These are phyloP conservation scores for Fusarium robinianum DNA, from an alignment of 2,329 filamentous ascomycete genomes.

Conservation along the genomic window DNA sequence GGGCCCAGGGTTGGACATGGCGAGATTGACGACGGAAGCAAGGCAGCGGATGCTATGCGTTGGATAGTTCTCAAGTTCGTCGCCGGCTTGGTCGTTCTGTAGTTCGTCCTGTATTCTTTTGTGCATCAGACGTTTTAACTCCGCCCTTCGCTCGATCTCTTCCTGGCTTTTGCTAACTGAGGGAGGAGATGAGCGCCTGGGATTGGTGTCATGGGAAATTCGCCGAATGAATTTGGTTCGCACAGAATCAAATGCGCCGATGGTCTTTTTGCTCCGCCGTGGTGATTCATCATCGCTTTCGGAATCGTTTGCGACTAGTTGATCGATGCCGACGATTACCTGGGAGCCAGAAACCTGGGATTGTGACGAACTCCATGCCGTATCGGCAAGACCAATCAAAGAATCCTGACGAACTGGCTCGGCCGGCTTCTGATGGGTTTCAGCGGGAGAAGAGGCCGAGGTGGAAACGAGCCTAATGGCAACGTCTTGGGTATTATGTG, in stretches of 20 bases:
- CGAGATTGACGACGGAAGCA: conserved; percentile 36
- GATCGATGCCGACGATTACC: conserved; percentile 24
- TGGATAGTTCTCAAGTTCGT: conserved; percentile 39
- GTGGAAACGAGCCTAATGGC: conserved; percentile 4
- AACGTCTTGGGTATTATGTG: conserved; percentile 1
- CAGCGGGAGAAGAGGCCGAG: neutral
- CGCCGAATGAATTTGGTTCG: conserved; percentile 51
- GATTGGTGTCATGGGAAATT: conserved; percentile 51
- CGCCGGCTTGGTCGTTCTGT: conserved; percentile 49
- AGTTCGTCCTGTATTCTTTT: conserved; percentile 63
- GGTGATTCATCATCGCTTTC: conserved; percentile 44
- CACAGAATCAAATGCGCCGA: conserved; percentile 50
- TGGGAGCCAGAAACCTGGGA: neutral
- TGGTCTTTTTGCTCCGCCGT: conserved; percentile 38
- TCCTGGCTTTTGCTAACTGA: conserved; percentile 55
- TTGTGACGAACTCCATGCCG: conserved; percentile 13
- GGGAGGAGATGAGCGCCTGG: conserved; percentile 46
- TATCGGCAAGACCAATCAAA: conserved; percentile 20
- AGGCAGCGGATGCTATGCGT: conserved; percentile 31
- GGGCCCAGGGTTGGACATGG: conserved; percentile 46
- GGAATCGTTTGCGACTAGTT: conserved; percentile 46
- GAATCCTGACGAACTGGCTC: neutral
- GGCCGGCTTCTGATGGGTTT: neutral
- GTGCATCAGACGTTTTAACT: conserved; percentile 59
- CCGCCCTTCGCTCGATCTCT: conserved; percentile 58